Evolutionary conservation across 805 yeast species (phyloP).

Genomic region (Metschnikowia gelsemii): DNA sequence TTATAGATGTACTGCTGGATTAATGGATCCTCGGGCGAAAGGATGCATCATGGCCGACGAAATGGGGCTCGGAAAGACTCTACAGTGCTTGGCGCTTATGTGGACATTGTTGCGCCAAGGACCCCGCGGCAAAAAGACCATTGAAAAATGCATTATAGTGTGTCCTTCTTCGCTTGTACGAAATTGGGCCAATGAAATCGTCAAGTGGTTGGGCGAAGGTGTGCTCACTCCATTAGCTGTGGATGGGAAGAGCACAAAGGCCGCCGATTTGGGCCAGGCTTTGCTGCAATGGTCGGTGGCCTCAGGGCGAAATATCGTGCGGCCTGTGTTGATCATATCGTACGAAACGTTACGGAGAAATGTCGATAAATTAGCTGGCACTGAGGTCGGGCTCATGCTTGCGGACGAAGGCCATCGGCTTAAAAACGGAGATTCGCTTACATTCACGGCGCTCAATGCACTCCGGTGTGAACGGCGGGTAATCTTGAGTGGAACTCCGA

Average conservation of each 20-base stretch:
- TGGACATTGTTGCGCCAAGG: conserved; percentile 91
- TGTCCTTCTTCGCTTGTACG: conserved; percentile 93
- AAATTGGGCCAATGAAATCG: conserved; percentile 96
- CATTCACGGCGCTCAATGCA: conserved; percentile 84
- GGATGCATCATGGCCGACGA: conserved; percentile 99
- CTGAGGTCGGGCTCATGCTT: conserved; percentile 81
- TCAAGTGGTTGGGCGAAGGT: conserved; percentile 95
- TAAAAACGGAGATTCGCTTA: conserved; percentile 80
- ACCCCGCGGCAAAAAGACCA: conserved; percentile 79
- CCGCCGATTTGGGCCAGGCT: conserved; percentile 64
- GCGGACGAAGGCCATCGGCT: conserved; percentile 45
- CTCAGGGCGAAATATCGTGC: conserved; percentile 79
- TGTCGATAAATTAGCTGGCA: conserved; percentile 66
- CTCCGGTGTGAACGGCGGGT: conserved; percentile 85
- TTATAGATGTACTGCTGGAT: conserved; percentile 87
- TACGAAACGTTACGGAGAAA: conserved; percentile 91
- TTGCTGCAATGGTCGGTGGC: conserved; percentile 85
- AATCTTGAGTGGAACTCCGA: conserved; percentile 93
- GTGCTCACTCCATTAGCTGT: conserved; percentile 82
- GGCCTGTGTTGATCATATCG: conserved; percentile 91
- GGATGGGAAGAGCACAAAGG: conserved; percentile 83
- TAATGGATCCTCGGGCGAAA: conserved; percentile 76
- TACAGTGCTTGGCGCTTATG: conserved; percentile 84
- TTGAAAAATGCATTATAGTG: conserved; percentile 86
- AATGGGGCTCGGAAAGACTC: conserved; percentile 91